Base-by-base conservation (phyloP, 257 asterid genomes). In the Anisodus acutangulus region DNA sequence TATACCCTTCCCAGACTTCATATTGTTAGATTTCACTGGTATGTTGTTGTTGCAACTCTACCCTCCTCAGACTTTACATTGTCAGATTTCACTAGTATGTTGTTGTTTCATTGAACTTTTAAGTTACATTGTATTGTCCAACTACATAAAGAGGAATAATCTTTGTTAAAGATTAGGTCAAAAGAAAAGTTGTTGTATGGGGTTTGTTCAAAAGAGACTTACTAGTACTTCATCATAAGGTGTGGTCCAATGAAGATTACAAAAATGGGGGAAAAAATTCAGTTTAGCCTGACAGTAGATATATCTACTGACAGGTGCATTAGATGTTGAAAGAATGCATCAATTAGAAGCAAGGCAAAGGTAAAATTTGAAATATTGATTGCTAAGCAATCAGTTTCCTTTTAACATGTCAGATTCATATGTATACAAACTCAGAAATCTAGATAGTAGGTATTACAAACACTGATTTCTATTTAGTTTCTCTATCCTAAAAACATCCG, bases 381-480 rank as follows among this genome's bases (percentile, higher is more conserved):
- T 72, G 92, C 86, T 92, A 83, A 86, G 89, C 92, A 86, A 91
- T 89, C 91, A 85, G 71, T 86, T 86, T 62, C 83, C 82, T 82
- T 84, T 79, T 19, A 79, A 19, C 62, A 78, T 86, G 84, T 88
- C 87, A 87, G 78, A 62, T 83, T 83, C 62, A 64, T 15, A 80
- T 78, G 83, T 83, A 87, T 88, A 78, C 84, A 87, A 82, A 84
- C 63, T 31, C 35, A 31, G 67, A n/a, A 85, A 76, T 47, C 70
- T 47, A 17, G 55, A 83, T 9, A 19, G 35, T 31, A 31, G 35
- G 58, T 84, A 83, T 84, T 87, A 31, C 35, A 31, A 12, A 57
- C 79, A 82, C 69, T 58, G 47, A 51, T 22, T 9, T 76, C 81
- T 76, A 26, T 6, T 51, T 4, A 22, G 43, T 85, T 81, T 70